phyloP scores from a whole-genome alignment of 352 stramenopile genomes.

The Phytopythium montanum region DNA sequence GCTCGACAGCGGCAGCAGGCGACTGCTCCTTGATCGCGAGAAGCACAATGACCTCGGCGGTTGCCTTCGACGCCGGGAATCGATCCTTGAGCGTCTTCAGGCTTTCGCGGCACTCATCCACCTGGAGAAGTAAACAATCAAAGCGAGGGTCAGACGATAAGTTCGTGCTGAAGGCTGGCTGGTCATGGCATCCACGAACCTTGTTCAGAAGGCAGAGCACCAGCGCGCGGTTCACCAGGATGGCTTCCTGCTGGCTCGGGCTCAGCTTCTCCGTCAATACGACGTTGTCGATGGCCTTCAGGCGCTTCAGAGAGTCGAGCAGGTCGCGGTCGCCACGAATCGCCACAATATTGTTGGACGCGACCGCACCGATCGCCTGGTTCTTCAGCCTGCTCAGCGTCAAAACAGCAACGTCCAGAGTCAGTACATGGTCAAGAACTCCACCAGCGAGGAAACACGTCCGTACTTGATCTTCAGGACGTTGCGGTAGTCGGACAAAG shows the following conservation, averaged over 20 bases:
- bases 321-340: conserved; percentile 76
- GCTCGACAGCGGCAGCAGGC: conserved; percentile 40
- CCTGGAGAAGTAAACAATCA: conserved; percentile 14
- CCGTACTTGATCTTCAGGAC: conserved; percentile 79
- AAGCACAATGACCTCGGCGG: conserved; percentile 62
- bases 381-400: conserved; percentile 43
- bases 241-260: conserved; percentile 55
- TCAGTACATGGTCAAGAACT: background rate
- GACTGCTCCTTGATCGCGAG: conserved; percentile 68
- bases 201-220: conserved; percentile 78
- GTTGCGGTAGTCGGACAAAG: conserved; percentile 70
- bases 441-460: too few species aligned
- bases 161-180: background rate
- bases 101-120: conserved; percentile 57
- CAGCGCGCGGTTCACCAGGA: conserved; percentile 72
- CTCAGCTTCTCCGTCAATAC: conserved; percentile 61
- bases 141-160: background rate
- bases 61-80: conserved; percentile 52
- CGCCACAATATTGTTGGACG: conserved; percentile 79
- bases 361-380: conserved; percentile 56
- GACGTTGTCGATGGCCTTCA: conserved; percentile 60
- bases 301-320: conserved; percentile 81
- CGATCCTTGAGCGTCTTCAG: conserved; percentile 49
- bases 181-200: background rate
- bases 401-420: background rate